A percentile compares a stretch with the other conserved stretches of the same genome.
These are phyloP conservation scores for Austroboletus rostrupii DNA, from an alignment of 1,284 basidiomycete species.

Conservation along the genomic window DNA sequence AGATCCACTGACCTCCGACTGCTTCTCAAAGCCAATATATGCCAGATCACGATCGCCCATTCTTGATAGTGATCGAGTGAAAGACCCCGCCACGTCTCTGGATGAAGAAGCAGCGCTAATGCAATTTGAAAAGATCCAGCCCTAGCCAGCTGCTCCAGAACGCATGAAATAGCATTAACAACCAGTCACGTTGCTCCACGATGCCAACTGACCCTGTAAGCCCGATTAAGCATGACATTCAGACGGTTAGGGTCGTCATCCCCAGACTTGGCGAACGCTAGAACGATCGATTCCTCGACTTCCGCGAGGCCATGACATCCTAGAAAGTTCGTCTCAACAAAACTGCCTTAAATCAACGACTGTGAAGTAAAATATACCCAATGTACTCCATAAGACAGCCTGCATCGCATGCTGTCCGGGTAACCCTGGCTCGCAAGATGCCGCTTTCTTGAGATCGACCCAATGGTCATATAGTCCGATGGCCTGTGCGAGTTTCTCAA, in stretches of 20 bases:
- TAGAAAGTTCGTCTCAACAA: slow-evolving; percentile 26
- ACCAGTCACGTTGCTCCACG: slow-evolving; percentile 8
- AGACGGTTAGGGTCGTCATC: slow-evolving; percentile 59
- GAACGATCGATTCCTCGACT: slow-evolving; percentile 66
- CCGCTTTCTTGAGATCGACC: slow-evolving; percentile 51
- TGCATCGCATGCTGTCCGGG: slow-evolving; percentile 72
- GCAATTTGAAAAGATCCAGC: slow-evolving; percentile 63
- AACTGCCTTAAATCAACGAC: neutral
- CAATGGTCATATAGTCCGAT: slow-evolving; percentile 68
- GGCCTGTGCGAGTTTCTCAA: slow-evolving; percentile 64
- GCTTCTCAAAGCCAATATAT: slow-evolving; percentile 62
- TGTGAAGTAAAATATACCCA: slow-evolving; percentile 42
- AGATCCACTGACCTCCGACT: slow-evolving; percentile 53
- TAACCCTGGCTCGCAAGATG: slow-evolving; percentile 54
- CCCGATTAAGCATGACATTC: slow-evolving; percentile 57
- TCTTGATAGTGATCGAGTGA: slow-evolving; percentile 56
- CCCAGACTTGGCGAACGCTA: slow-evolving; percentile 58
- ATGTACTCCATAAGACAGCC: slow-evolving; percentile 63
- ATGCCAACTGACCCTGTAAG: slow-evolving; percentile 49
- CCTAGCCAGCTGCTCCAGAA: slow-evolving; percentile 52
- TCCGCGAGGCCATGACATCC: slow-evolving; percentile 64
- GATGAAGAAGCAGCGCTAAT: slow-evolving; percentile 60
- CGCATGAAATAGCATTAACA: slow-evolving; percentile 11
- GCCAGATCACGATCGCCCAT: slow-evolving; percentile 76
- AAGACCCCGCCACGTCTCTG: slow-evolving; percentile 66